phyloP scores from a whole-genome alignment of 2,329 filamentous ascomycete genomes.

The Zymoseptoria pseudotritici region DNA sequence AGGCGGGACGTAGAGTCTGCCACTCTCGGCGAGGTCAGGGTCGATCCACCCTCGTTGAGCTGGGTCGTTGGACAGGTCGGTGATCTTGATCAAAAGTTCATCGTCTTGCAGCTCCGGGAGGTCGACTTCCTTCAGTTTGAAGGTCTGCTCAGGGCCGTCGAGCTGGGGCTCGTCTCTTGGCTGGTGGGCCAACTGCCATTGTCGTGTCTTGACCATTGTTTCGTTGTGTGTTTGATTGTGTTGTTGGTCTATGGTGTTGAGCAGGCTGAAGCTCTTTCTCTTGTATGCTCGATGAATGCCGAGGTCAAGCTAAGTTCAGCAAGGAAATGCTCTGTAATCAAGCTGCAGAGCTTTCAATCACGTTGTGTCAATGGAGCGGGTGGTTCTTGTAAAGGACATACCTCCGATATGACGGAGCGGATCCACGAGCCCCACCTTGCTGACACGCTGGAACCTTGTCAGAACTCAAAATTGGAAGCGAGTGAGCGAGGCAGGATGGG shows the following conservation, averaged over 20 bases:
- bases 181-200: conserved; percentile 40
- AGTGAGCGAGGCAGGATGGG: background rate
- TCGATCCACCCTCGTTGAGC: conserved; percentile 47
- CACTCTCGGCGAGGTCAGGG: conserved; percentile 26
- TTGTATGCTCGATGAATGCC: background rate
- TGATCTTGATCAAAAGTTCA: conserved; percentile 41
- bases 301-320: background rate
- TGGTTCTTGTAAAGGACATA: background rate
- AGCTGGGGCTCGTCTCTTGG: conserved; percentile 33
- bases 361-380: background rate
- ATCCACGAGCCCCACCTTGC: background rate
- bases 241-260: background rate
- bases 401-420: background rate
- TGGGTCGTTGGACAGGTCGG: conserved; percentile 47
- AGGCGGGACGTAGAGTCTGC: conserved; percentile 41
- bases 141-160: conserved; percentile 33
- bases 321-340: background rate
- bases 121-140: conserved; percentile 31
- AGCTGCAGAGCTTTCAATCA: background rate
- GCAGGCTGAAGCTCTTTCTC: background rate
- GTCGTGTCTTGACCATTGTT: conserved; percentile 52
- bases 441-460: background rate
- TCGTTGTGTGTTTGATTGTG: background rate
- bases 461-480: background rate
- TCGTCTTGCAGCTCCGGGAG: conserved; percentile 26